These are phyloP conservation scores for Tranzscheliella williamsii DNA, from an alignment of 1,284 basidiomycete species.

Conservation along the genomic window DNA sequence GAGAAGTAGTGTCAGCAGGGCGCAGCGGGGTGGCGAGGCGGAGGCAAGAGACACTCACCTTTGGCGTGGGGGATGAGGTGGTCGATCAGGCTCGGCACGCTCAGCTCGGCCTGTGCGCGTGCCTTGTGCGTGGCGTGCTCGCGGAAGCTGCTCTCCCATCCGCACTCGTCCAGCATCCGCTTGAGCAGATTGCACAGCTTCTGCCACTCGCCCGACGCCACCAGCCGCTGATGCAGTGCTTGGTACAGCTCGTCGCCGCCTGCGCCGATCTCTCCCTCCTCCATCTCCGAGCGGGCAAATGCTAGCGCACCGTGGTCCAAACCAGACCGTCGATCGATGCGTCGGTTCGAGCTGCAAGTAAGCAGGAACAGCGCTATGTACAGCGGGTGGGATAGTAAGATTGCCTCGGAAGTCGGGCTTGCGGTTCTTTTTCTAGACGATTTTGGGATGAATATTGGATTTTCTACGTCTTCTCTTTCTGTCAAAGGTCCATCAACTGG, in stretches of 20 bases:
- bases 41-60: constrained; percentile 27
- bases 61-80: constrained; percentile 31
- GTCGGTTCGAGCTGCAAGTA: no score
- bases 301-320: no score
- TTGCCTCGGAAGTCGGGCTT: no score
- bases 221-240: constrained; percentile 39
- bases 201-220: constrained; percentile 39
- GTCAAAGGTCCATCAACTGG: no score
- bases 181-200: constrained; percentile 24
- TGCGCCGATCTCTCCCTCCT: constrained; percentile 27
- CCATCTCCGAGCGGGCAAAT: no score
- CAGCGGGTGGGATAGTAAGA: no score
- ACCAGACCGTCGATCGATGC: no score
- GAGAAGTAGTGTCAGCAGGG: no score
- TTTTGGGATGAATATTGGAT: no score
- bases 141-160: constrained; percentile 17
- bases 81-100: constrained; percentile 20
- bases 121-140: constrained; percentile 11
- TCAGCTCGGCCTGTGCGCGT: constrained; percentile 5
- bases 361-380: no score
- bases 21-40: background rate
- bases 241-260: constrained; percentile 29
- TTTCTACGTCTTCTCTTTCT: no score
- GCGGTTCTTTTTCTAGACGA: no score
- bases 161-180: constrained; percentile 41